Conservation (phyloP, 2,329 filamentous ascomycete species). For the Canariomyces notabilis region DNA sequence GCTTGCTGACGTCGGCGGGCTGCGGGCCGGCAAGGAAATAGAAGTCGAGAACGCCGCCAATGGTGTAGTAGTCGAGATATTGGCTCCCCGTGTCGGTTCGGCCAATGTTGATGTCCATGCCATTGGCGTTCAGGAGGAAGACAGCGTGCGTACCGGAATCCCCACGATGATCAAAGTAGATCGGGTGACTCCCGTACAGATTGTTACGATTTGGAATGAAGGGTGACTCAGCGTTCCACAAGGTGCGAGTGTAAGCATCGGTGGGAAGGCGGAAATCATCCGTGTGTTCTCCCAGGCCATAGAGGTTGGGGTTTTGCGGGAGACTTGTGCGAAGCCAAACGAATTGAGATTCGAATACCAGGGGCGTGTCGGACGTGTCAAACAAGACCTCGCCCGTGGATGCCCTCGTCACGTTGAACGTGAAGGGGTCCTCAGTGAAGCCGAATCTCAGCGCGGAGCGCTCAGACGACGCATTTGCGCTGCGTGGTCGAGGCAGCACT, state of each 20-base stretch:
- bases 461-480: constrained; percentile 24
- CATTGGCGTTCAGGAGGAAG: constrained; percentile 67
- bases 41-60: constrained; percentile 70
- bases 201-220: constrained; percentile 56
- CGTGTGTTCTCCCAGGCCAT: constrained; percentile 72
- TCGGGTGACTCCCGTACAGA: constrained; percentile 65
- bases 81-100: constrained; percentile 53
- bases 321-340: constrained; percentile 63
- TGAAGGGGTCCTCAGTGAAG: constrained; percentile 45
- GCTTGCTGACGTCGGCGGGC: constrained; percentile 52
- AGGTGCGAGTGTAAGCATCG: constrained; percentile 60
- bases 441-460: constrained; percentile 41
- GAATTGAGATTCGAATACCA: constrained; percentile 73
- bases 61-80: constrained; percentile 71
- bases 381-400: constrained; percentile 53
- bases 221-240: constrained; percentile 66
- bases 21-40: constrained; percentile 58
- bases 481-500: constrained; percentile 57
- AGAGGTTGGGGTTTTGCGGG: constrained; percentile 61
- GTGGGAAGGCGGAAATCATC: constrained; percentile 63
- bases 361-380: constrained; percentile 38
- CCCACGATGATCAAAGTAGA: constrained; percentile 65
- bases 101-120: constrained; percentile 71
- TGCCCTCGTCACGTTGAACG: constrained; percentile 51
- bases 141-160: constrained; percentile 55